Evolutionary conservation across 805 yeast genomes (phyloP), one percentile per base, ranked within the genome.

Genomic region (Hanseniaspora thailandica): DNA sequence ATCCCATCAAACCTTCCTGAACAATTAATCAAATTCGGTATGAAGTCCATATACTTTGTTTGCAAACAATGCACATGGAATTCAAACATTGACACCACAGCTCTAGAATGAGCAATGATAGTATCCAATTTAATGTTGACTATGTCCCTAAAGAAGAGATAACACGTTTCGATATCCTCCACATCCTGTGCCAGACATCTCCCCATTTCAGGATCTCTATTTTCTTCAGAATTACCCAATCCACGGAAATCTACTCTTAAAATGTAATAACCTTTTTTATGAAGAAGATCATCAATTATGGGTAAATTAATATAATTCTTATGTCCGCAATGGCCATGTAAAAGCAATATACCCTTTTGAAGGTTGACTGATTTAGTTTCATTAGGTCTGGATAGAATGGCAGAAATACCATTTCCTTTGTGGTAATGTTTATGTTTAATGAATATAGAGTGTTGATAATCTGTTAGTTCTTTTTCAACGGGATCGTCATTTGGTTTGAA

Each of bases 251-350:
- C 97, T 59, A 88, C 80, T 58, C 97, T 70, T 47, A 86, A 72
- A 3, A 83, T 76, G 62, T 73, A 78, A 54, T 78, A 69, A 0
- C 94, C 95, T 55, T 75, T 63, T 15, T 75, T 74, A 1, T 88
- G 80, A 52, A 89, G 64, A 25, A 66, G 67, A 26, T 76, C 75
- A 0, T 94, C 89, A 43, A 86, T 65, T 15, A 68, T 60, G 25
- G 76, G 75, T 57, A 83, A 87, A 65, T 83, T 88, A 55, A 86
- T 79, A 63, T 86, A 83, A 69, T 84, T 77, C 58, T 86, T 77
- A 63, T 89, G 94, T 0, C 95, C 94, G 0, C 81, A 89, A 57
- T 77, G 83, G 1, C 97, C 97, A 64, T 89, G 97, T n/a, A 80
- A 58, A 17, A 88, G 62, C 5, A 88, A 62, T 0, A 82, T 86